Evolutionary conservation across 305 asterid species (phyloP), one percentile per base, ranked within the genome.

Genomic region (Fraxinus dipetala): DNA sequence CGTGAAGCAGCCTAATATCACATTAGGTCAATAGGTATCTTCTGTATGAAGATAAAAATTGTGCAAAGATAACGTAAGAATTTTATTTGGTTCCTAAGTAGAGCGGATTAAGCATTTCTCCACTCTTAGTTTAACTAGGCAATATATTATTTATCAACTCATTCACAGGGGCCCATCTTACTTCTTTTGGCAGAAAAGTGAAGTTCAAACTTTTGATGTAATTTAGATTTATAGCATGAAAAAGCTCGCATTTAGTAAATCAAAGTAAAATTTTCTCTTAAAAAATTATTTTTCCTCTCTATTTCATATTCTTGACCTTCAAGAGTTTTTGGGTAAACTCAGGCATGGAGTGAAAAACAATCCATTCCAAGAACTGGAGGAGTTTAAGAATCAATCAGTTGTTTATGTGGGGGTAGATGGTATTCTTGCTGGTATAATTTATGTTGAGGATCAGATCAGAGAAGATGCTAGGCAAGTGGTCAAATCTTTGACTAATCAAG

Each of bases 371-470:
- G 98, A 93, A 89, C 87, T 84, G 63, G 95, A 92, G 76, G 98
- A 93, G 85, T 91, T 85, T 73, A 93, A 92, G 87, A 96, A 94
- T 81, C 99, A 94, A 82, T 91, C 98, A 78, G 92, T 89, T 74
- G 97, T 96, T 79, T 96, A 91, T 85, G 97, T 96, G 74, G 99
- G 98, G 83, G 93, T 96, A 75, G 93, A 93, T 80, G 89, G 89
- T 75, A 84, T 79, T 86, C 98, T 96, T 83, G 98, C 98, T 76
- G 99, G 99, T 81, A 87, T 93, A 65, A 91, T 96, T 79, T 96
- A 92, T 85, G 95, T 96, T 54, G 98, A 96, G 90, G 98, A 96
- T 91, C 97, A 92, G 89, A 91, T 96, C 81, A 90, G 99, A 88
- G 99, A 96, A 88, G 99, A 94, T 87, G 98, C 99, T 77, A 85